Base-by-base conservation (phyloP, 345 rosid species). In the Populus ilicifolia region DNA sequence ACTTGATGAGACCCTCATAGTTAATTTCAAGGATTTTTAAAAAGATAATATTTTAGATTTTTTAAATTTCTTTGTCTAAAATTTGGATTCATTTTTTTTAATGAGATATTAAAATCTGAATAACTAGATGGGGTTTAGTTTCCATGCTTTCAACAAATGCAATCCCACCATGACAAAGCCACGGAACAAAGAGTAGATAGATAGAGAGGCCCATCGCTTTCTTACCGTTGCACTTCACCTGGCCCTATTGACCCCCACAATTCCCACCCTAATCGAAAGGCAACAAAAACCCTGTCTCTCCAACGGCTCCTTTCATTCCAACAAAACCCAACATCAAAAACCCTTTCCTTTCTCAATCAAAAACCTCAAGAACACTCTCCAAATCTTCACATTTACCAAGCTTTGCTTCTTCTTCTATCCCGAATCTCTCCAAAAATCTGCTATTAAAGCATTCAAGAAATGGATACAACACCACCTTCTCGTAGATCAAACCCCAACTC, bases 391-490 rank as follows among this genome's bases (percentile, higher is more conserved):
- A 44, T 70, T 20, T 41, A 25, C 27, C 67, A 74, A 39, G 5
- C 62, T 50, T 7, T 54, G 2, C 43, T 44, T 76, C 33, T 44
- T 76, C 33, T 33, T 69, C 12, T 41, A 38, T 30, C 69, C 6
- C 69, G 5, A 12, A 30, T 48, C 64, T 35, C 56, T 67, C n/a
- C 23, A 54, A 16, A 8, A 63, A 14, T 75, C 71, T 43, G 38
- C n/a, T 7, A 8, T 25, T 23, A 61, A 66, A 89, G 13, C 16
- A 36, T 23, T 9, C 18, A 62, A 2, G 18, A 71, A 67, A 79
- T 91, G 96, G 90, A 87, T 54, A 77, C 91, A 5, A 80, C 90
- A 12, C 92, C 94, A 27, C 86, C 86, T 71, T 76, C 86, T 48
- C 90, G 72, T 29, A 87, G 83, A 75, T 85, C 91, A 6, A 88